Percentiles rank a stretch among this genome's conserved stretches.
These are phyloP conservation scores for Plectosphaerella plurivora DNA, from an alignment of 2,329 filamentous ascomycete genomes.

Conservation along the genomic window DNA sequence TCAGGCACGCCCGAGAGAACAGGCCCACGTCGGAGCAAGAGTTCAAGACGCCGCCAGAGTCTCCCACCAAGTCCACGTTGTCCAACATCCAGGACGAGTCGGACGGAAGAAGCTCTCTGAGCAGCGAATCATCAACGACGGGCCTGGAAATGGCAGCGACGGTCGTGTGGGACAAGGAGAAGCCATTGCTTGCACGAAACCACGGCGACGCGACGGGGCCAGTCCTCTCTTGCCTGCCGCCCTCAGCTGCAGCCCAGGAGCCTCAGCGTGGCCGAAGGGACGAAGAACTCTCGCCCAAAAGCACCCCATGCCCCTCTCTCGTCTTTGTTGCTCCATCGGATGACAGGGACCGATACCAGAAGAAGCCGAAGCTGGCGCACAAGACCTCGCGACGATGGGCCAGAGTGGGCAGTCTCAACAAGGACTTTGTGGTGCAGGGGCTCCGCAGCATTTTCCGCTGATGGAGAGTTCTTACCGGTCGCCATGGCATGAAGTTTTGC, in stretches of 20 bases:
- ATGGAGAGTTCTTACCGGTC: too few species aligned
- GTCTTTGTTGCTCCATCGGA: conserved; percentile 5
- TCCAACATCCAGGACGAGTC: conserved; percentile 19
- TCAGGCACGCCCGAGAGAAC: conserved; percentile 4
- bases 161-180: background rate
- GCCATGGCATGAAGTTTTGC: too few species aligned
- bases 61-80: conserved; percentile 11
- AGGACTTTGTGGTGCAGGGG: conserved; percentile 31
- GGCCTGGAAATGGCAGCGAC: background rate
- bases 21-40: conserved; percentile 4
- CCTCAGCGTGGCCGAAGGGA: too few species aligned
- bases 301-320: conserved; percentile 13
- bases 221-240: too few species aligned
- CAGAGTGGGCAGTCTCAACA: conserved; percentile 29
- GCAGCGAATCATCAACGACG: background rate
- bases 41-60: conserved; percentile 4
- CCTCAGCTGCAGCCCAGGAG: too few species aligned
- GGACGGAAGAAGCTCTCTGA: conserved; percentile 12
- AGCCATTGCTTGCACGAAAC: background rate
- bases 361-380: conserved; percentile 6
- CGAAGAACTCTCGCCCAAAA: conserved; percentile 2
- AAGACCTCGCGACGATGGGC: conserved; percentile 30
- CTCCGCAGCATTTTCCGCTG: conserved; percentile 41
- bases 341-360: conserved; percentile 10
- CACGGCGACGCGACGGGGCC: too few species aligned